Evolutionary conservation across 2,329 filamentous ascomycete species (phyloP).

Genomic region (Aspergillus amoenus): DNA sequence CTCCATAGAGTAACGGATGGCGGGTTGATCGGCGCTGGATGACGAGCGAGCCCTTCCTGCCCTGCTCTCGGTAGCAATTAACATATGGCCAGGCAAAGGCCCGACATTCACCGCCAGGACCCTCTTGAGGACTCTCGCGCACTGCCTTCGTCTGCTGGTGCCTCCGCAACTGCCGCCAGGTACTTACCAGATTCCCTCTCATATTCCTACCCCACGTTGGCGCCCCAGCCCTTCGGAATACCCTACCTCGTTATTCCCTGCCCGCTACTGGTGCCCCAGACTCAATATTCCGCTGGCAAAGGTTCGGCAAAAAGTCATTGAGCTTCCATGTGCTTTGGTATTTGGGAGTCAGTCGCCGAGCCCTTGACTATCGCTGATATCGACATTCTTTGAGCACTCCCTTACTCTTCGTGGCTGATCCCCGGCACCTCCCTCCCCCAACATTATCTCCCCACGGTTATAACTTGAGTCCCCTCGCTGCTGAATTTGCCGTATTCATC

Average conservation of each 20-base stretch:
- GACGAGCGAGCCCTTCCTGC: constrained; percentile 32
- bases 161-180: constrained; percentile 34
- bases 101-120: constrained; percentile 45
- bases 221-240: constrained; percentile 2
- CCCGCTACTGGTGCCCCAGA: constrained; percentile 6
- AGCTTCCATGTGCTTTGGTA: neutral
- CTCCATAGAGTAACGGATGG: constrained; percentile 38
- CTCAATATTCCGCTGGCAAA: constrained; percentile 3
- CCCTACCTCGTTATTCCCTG: neutral
- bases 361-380: neutral
- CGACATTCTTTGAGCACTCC: neutral
- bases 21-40: constrained; percentile 40
- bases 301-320: neutral
- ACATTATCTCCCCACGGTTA: neutral
- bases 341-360: neutral
- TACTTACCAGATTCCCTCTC: constrained; percentile 31
- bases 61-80: constrained; percentile 32
- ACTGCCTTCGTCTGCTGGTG: constrained; percentile 31
- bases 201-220: constrained; percentile 12
- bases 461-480: constrained; percentile 10
- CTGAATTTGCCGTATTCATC: constrained; percentile 5
- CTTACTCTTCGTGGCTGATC: neutral
- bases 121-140: constrained; percentile 42
- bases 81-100: constrained; percentile 51
- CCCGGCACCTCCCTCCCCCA: neutral